Conservation (phyloP, 306 rosid genomes). For the Cajanus cajan region DNA sequence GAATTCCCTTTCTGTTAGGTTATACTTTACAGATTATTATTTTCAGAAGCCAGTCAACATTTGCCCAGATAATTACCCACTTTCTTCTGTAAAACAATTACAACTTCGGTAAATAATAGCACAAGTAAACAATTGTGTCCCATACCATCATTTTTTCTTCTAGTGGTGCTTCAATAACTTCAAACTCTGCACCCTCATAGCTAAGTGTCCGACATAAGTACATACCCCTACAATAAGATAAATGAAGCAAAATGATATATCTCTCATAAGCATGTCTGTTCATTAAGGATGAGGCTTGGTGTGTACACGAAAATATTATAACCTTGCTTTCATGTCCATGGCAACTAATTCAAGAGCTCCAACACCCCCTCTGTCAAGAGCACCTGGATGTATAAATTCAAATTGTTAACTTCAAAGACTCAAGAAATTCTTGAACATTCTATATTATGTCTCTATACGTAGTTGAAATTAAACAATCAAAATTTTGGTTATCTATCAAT, state of each 20-base stretch:
- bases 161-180: slow-evolving; percentile 83
- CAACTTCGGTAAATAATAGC: not conserved
- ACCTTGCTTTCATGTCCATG: slow-evolving; percentile 99
- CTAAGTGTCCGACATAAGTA: slow-evolving; percentile 95
- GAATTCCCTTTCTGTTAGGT: slow-evolving; percentile 9
- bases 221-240: slow-evolving; percentile 80
- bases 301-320: slow-evolving; percentile 16
- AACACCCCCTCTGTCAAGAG: slow-evolving; percentile 95
- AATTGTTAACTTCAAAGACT: slow-evolving; percentile 18
- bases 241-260: slow-evolving; percentile 21
- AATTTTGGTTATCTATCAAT: not conserved
- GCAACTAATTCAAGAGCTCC: slow-evolving; percentile 99
- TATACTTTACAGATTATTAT: slow-evolving; percentile 10
- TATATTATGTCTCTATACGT: not conserved
- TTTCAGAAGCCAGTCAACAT: slow-evolving; percentile 17
- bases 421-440: not conserved
- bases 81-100: not conserved
- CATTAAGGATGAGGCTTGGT: not conserved
- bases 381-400: slow-evolving; percentile 54
- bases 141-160: slow-evolving; percentile 95
- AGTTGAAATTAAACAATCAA: not conserved
- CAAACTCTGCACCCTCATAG: slow-evolving; percentile 89
- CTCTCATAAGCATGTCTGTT: not conserved
- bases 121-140: slow-evolving; percentile 24
- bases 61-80: not conserved